These are phyloP conservation scores for Aspergillus sp. DNA, from an alignment of 2,329 filamentous ascomycete genomes.

Conservation along the genomic window DNA sequence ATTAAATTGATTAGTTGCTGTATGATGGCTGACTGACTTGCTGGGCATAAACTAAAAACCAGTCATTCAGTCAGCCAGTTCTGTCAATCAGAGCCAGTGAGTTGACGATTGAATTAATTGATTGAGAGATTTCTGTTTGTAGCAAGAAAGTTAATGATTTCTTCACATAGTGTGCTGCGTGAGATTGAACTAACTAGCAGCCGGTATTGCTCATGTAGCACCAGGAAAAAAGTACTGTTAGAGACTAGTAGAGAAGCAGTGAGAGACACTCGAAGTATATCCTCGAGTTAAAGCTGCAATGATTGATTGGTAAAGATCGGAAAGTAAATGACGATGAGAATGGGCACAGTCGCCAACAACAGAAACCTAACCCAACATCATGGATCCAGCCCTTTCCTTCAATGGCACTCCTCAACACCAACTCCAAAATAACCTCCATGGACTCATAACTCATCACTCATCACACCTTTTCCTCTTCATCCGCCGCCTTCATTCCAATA, in stretches of 20 bases:
- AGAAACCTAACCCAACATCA: background rate
- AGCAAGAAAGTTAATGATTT: no score
- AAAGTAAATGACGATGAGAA: background rate
- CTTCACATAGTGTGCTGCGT: background rate
- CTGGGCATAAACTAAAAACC: background rate
- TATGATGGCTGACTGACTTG: no score
- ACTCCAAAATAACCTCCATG: no score
- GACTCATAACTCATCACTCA: background rate
- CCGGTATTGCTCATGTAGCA: no score
- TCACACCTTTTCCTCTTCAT: background rate
- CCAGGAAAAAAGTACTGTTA: no score
- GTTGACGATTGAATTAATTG: background rate
- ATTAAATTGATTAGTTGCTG: no score
- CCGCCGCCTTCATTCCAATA: constrained; percentile 3
- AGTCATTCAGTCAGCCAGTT: background rate
- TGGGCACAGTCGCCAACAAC: background rate
- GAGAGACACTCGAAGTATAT: no score
- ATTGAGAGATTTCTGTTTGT: no score
- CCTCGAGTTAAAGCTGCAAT: no score
- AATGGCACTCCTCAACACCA: background rate
- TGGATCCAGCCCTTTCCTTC: background rate
- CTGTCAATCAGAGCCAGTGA: background rate
- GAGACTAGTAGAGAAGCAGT: no score
- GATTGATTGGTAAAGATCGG: background rate
- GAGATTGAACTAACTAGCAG: background rate